These are phyloP conservation scores for Oenanthe javanica DNA, from an alignment of 140 eudicot species.

Conservation along the genomic window DNA sequence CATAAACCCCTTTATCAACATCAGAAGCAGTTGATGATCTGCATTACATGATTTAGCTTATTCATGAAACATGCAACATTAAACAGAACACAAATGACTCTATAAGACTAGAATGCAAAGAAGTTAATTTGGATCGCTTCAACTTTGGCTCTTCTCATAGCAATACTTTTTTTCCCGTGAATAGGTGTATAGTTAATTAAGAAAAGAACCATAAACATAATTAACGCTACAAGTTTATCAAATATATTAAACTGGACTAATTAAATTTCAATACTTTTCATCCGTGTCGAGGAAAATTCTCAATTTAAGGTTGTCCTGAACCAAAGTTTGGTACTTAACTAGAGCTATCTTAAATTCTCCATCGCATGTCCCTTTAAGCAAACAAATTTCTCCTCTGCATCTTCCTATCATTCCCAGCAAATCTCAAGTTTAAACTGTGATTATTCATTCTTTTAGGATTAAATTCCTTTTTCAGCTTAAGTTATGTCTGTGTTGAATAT, in stretches of 20 bases:
- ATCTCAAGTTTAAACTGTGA: background rate
- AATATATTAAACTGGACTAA: too few relatives aligned
- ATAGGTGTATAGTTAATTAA: too few relatives aligned
- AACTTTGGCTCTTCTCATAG: background rate
- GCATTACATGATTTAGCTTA: constrained; percentile 10
- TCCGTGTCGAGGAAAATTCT: too few relatives aligned
- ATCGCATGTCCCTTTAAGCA: too few relatives aligned
- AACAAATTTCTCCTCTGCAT: background rate
- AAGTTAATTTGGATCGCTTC: background rate
- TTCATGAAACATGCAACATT: background rate
- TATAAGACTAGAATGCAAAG: background rate
- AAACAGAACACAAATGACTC: background rate
- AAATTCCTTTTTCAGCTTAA: background rate
- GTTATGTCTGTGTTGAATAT: background rate
- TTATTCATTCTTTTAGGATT: background rate
- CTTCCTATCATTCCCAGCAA: background rate
- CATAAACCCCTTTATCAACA: constrained; percentile 51
- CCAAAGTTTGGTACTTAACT: background rate
- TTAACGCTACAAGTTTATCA: too few relatives aligned
- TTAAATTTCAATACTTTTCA: too few relatives aligned
- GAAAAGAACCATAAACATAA: too few relatives aligned
- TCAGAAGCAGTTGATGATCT: constrained; percentile 82
- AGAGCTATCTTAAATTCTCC: background rate
- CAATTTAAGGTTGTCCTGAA: too few relatives aligned
- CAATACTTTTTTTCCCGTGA: background rate